Conservation (phyloP, 768 basidiomycete genomes). For the Lanmaoa rubissima region DNA sequence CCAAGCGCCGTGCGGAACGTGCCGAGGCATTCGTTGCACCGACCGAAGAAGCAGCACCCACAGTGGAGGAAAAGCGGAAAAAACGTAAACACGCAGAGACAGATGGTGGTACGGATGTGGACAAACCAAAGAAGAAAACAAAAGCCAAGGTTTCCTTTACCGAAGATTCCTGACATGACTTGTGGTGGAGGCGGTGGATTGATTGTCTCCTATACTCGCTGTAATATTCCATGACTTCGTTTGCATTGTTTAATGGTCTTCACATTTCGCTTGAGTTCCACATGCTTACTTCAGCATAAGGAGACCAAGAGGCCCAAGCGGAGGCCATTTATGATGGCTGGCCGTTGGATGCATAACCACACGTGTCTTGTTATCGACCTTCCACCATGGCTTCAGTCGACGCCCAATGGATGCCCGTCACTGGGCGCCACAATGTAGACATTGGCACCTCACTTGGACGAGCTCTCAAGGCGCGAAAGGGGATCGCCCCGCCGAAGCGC, state of each 20-base stretch:
- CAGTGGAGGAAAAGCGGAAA: slow-evolving; percentile 76
- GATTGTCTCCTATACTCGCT: slow-evolving; percentile 6
- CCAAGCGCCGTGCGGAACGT: slow-evolving; percentile 71
- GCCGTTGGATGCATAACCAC: slow-evolving; percentile 5
- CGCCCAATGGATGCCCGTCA: slow-evolving; percentile 53
- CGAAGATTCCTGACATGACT: slow-evolving; percentile 7
- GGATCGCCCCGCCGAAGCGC: slow-evolving; percentile 42
- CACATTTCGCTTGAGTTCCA: neutral
- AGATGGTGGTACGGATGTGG: slow-evolving; percentile 32
- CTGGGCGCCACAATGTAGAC: slow-evolving; percentile 57
- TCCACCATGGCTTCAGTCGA: slow-evolving; percentile 45
- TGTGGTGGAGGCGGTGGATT: neutral
- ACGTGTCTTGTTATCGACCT: slow-evolving; percentile 23
- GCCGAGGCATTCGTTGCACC: slow-evolving; percentile 90
- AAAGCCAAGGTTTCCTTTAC: slow-evolving; percentile 25
- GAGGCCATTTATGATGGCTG: slow-evolving; percentile 16
- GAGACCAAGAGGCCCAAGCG: slow-evolving; percentile 7
- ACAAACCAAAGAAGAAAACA: slow-evolving; percentile 43
- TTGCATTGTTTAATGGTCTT: neutral
- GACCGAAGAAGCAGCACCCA: slow-evolving; percentile 67
- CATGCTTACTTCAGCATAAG: slow-evolving; percentile 30
- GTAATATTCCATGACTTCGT: neutral
- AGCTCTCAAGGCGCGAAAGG: slow-evolving; percentile 68
- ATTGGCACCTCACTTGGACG: slow-evolving; percentile 63
- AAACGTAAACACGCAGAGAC: slow-evolving; percentile 46